Evolutionary conservation across 352 stramenopile species (phyloP), one percentile per base, ranked within the genome.

Genomic region (Pythium dissotocum): DNA sequence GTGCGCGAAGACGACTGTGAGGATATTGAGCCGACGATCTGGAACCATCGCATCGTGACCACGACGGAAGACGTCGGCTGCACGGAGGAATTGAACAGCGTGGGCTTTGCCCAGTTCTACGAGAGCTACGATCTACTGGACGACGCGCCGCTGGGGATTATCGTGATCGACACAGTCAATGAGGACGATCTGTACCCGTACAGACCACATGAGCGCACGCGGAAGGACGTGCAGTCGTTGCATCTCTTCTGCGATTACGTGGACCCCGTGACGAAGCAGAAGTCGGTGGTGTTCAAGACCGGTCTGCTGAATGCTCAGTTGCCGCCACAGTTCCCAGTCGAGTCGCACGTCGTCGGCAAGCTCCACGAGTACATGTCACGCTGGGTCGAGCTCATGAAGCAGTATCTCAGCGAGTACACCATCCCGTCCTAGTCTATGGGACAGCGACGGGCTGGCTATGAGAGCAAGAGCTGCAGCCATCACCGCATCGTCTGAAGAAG

Each of bases 141-240:
- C 2, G 62, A 61, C 35, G 65, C 71, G 14, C 70, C 77, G 24
- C 49, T 74, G 38, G 80, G 66, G 4, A 65, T 86, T 26, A 61
- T 82, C 7, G 62, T 72, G 14, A 59, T 72, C 8, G 72, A 85
- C 58, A 71, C 52, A 2, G 79, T 88, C 14, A 77, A 85, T 33
- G 67, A 77, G 14, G 78, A 88, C 67, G 76, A 78, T 32, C 46
- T 88, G 48, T 76, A 86, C 46, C 80, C 78, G 51, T 88, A 88
- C 58, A 24, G 57, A 13, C 66, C 72, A 33, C 28, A 35, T 1
- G 58, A 80, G 46, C 76, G 72, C 38, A 72, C 65, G 1, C 54
- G 44, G 48, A 72, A 72, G 36, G 32, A 62, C 52, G 52, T 56
- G 32, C 65, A 72, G 54, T 35, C 51, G 6, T 55, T 26, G 5